Evolutionary conservation across 441 rosid genomes (phyloP).

Genomic region (Daphne laureola): DNA sequence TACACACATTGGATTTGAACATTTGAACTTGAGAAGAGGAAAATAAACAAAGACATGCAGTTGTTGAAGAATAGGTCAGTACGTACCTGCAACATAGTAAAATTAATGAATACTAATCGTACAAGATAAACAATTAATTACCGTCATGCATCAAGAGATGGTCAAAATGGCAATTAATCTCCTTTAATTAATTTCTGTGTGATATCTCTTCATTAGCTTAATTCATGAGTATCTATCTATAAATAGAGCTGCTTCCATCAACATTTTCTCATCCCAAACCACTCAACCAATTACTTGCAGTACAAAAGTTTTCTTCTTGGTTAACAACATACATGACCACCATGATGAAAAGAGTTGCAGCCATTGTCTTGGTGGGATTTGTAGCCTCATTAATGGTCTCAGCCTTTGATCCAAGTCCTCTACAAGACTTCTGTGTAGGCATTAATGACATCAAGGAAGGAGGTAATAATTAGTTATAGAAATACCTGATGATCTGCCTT

Average conservation of each 20-base stretch:
- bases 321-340: too few relatives aligned
- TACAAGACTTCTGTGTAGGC: conserved; percentile 23
- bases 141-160: too few relatives aligned
- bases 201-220: neutral
- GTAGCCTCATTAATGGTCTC: neutral
- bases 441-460: conserved; percentile 5
- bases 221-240: conserved; percentile 10
- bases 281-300: neutral
- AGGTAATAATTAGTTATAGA: neutral
- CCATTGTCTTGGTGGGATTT: conserved; percentile 10
- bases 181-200: too few relatives aligned
- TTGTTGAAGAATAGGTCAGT: too few relatives aligned
- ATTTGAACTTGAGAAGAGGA: too few relatives aligned
- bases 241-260: conserved; percentile 1
- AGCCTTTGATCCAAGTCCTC: conserved; percentile 17
- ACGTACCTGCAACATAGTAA: too few relatives aligned
- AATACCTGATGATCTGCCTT: neutral
- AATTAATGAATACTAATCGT: too few relatives aligned
- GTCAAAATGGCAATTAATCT: too few relatives aligned
- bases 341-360: neutral
- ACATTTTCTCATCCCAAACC: neutral
- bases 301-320: too few relatives aligned
- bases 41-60: too few relatives aligned
- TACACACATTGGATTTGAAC: too few relatives aligned
- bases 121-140: too few relatives aligned